These are phyloP conservation scores for Collybiopsis luxurians DNA, from an alignment of 768 basidiomycete genomes.

Conservation along the genomic window DNA sequence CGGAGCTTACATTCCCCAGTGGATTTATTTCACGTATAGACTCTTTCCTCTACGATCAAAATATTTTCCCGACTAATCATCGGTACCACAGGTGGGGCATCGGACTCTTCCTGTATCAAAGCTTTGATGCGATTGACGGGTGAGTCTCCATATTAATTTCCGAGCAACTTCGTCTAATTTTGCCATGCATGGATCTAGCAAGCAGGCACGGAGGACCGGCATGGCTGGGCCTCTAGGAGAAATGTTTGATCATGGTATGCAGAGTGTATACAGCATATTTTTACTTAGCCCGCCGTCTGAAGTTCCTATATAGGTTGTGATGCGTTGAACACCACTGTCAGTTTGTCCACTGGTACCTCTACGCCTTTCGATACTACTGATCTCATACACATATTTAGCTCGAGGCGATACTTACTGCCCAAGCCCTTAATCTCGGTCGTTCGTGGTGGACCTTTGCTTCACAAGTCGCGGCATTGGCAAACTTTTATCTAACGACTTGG, in stretches of 20 bases:
- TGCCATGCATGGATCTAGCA: too few species aligned
- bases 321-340: slow-evolving; percentile 95
- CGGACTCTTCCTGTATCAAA: slow-evolving; percentile 92
- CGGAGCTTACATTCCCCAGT: slow-evolving; percentile 62
- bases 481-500: slow-evolving; percentile 84
- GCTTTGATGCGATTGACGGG: slow-evolving; percentile 88
- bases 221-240: slow-evolving; percentile 99
- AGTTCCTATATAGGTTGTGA: slow-evolving; percentile 62
- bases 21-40: slow-evolving; percentile 88
- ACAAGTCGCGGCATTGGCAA: slow-evolving; percentile 71
- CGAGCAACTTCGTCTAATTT: slow-evolving; percentile 8
- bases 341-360: too few species aligned
- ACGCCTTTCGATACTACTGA: too few species aligned
- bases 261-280: too few species aligned
- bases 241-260: slow-evolving; percentile 96
- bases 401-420: slow-evolving; percentile 77
- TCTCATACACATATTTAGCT: too few species aligned
- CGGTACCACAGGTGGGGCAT: slow-evolving; percentile 69
- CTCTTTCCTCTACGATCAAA: not conserved
- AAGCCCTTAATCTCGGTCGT: slow-evolving; percentile 87
- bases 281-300: not conserved
- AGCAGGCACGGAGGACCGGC: slow-evolving; percentile 92
- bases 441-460: slow-evolving; percentile 98
- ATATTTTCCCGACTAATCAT: not conserved
- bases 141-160: slow-evolving; percentile 33